phyloP scores from a whole-genome alignment of 176 grass and related monocot species.

The Areca catechu region DNA sequence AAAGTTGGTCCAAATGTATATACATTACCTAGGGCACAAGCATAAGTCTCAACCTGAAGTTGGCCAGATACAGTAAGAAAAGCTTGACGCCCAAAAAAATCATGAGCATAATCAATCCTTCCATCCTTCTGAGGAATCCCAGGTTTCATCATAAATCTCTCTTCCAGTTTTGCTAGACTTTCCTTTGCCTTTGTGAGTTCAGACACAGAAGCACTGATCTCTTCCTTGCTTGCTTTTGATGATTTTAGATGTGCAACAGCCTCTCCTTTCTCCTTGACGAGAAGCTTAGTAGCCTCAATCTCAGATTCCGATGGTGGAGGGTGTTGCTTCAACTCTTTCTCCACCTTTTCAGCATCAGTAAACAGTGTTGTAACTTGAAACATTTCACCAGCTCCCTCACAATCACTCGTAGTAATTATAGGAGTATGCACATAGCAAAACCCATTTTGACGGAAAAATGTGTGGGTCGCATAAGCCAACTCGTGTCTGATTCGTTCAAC shows the following conservation, averaged over 20 bases:
- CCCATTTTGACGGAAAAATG: conserved; percentile 62
- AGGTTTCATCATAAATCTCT: conserved; percentile 82
- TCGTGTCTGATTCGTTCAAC: conserved; percentile 79
- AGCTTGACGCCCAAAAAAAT: conserved; percentile 91
- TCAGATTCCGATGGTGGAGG: conserved; percentile 70
- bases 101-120: conserved; percentile 49
- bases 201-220: conserved; percentile 47
- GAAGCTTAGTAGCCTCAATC: conserved; percentile 50
- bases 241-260: conserved; percentile 55
- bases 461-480: conserved; percentile 68
- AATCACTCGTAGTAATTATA: conserved; percentile 88
- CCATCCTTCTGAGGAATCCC: conserved; percentile 64
- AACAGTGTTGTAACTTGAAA: conserved; percentile 86
- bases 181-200: conserved; percentile 68
- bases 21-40: conserved; percentile 76
- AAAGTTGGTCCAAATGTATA: conserved; percentile 98
- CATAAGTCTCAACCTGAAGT: conserved; percentile 92
- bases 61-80: conserved; percentile 93
- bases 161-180: conserved; percentile 50
- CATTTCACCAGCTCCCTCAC: conserved; percentile 97
- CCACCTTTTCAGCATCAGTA: conserved; percentile 67
- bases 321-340: conserved; percentile 69
- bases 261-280: conserved; percentile 63
- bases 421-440: conserved; percentile 86
- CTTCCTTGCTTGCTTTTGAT: conserved; percentile 57